Percentiles rank a stretch among this genome's conserved stretches.
Evolutionary conservation across 345 rosid species (phyloP).

Genomic region (Jatropha curcas): DNA sequence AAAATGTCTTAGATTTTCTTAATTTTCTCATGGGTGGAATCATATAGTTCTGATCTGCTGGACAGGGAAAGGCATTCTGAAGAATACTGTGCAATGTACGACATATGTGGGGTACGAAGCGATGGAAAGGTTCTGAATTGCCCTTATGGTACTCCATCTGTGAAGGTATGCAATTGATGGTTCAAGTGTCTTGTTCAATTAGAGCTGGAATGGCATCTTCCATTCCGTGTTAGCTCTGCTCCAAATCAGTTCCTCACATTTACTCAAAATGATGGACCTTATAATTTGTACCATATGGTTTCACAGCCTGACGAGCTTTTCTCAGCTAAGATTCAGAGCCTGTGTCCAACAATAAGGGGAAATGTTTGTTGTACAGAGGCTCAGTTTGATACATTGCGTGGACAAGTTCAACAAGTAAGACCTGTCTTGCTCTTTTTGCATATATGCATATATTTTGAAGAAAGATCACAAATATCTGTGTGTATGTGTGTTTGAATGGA

Average conservation of each 20-base stretch:
- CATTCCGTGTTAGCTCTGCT: not conserved
- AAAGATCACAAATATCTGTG: not conserved
- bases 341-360: slow-evolving; percentile 30
- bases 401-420: slow-evolving; percentile 32
- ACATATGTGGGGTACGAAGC: slow-evolving; percentile 30
- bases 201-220: not conserved
- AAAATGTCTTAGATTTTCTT: slow-evolving; percentile 2
- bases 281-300: too few species aligned
- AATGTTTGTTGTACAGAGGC: slow-evolving; percentile 32
- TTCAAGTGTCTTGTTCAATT: not conserved
- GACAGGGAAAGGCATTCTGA: slow-evolving; percentile 18
- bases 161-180: slow-evolving; percentile 19
- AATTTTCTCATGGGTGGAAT: slow-evolving; percentile 13
- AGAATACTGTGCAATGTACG: slow-evolving; percentile 32
- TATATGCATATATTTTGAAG: not conserved
- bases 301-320: slow-evolving; percentile 21
- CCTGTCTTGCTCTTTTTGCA: too few species aligned
- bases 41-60: slow-evolving; percentile 23
- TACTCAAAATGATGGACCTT: slow-evolving; percentile 6
- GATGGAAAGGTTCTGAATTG: slow-evolving; percentile 33
- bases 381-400: slow-evolving; percentile 29
- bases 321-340: slow-evolving; percentile 31
- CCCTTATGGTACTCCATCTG: slow-evolving; percentile 27
- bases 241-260: not conserved
- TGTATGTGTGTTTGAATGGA: not conserved